Base-by-base conservation (phyloP, 768 basidiomycete genomes). In the Xerocomellus dryophilus region DNA sequence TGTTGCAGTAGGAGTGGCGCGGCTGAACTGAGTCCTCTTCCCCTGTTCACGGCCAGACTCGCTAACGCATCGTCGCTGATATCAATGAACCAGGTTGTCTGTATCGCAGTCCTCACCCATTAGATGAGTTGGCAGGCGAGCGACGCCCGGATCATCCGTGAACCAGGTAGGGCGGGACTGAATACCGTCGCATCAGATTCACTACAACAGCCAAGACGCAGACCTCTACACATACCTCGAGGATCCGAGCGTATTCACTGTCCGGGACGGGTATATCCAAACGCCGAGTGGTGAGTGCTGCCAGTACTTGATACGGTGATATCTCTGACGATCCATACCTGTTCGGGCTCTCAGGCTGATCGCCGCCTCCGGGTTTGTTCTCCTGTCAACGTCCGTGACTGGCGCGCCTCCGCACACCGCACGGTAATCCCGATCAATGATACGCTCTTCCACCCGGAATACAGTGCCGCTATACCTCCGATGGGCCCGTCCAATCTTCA, bases 41-140 rank as follows among this genome's bases (percentile, higher is more conserved):
- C 34, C 21, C 17, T n/a, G 34, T 38, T 27, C n/a, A 7, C 21
- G 40, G 20, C 27, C 10, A 34, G 6, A 36, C 29, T 40, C 32
- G 23, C 31, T n/a, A 31, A 46, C 21, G 6, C 25, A 7, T 27
- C 35, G 18, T 32, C 10, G 17, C 17, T 18, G 15, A 44, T 20
- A 17, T 21, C 35, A 10, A 10, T 38, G 15, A 29, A 17, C 27
- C 11, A 8, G 27, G 14, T 31, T 15, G 12, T 14, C 29, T 34
- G 3, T 35, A 81, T 36, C 7, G 8, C 32, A 51, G 83, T 81
- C 58, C 73, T 80, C 23, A 81, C 84, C n/a, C 81, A 84, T 60
- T 83, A 85, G 66, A 83, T 84, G 81, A 83, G 80, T 62, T 78
- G 80, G 76, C 77, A 81, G 74, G 80, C 79, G 53, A 31, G 65